Base-by-base conservation (phyloP, 768 basidiomycete species). In the Hirschioporus abietinus region DNA sequence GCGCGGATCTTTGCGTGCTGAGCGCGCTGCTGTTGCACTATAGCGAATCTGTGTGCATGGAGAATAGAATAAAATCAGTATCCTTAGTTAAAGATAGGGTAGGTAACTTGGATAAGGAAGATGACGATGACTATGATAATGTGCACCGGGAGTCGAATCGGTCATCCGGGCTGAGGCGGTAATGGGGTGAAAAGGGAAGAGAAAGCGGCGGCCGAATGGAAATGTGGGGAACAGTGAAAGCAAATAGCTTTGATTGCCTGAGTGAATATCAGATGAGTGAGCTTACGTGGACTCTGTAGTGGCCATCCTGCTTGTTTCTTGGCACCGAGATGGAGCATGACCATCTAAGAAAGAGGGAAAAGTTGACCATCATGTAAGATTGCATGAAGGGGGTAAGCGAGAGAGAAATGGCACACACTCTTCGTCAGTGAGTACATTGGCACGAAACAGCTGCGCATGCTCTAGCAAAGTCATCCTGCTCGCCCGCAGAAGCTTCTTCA, bases 341-440 rank as follows among this genome's bases (percentile, higher is more conserved):
- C 90, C 90, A 92, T 63, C 90, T 91, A 65, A 52, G 25, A 25
- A 26, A 10, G 59, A n/a, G 63, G 1, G n/a, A 23, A 20, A 30
- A n/a, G 52, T 35, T 18, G 8, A 30, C 24, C 0, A 58, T 72
- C 66, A 71, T 69, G 63, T 25, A 63, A 7, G 64, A 61, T 18
- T 64, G 57, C 42, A 67, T 67, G 35, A n/a, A n/a, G 6, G 12
- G 24, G 23, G n/a, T n/a, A 36, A 63, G 42, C 7, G 63, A 35
- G 60, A 34, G 35, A 1, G 35, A 60, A 30, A 3, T 8, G 8
- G 30, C 30, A 85, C 89, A 60, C 72, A 91, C 91, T 83, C 80
- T 72, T 92, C 91, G 58, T 91, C 85, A 1, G 88, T 82, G 65
- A 92, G 80, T 0, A 84, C 85, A 70, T 87, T 88, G 3, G 82